Evolutionary conservation across 495 filamentous ascomycete species (phyloP).

Genomic region (Extremus antarcticus): DNA sequence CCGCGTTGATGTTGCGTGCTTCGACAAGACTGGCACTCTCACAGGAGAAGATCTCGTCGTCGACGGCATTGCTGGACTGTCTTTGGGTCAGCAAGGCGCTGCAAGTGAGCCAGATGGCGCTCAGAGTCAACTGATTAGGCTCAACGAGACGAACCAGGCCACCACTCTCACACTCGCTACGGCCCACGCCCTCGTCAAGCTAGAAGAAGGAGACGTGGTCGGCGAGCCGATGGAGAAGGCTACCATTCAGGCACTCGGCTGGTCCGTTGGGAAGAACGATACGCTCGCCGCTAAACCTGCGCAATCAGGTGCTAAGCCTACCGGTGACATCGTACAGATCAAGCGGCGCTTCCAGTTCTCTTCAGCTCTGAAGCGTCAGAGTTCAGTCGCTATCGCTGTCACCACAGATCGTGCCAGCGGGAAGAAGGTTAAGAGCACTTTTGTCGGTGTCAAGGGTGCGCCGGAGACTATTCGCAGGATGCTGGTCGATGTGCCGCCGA

Average conservation of each 20-base stretch:
- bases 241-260: conserved; percentile 77
- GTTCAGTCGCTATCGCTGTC: conserved; percentile 75
- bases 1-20: conserved; percentile 92
- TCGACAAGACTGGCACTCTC: conserved; percentile 96
- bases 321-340: conserved; percentile 65
- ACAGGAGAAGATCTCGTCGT: conserved; percentile 97
- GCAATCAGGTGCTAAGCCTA: conserved; percentile 24
- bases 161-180: conserved; percentile 92
- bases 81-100: conserved; percentile 53
- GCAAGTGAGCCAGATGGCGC: conserved; percentile 67
- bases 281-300: conserved; percentile 47
- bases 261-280: conserved; percentile 82
- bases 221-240: conserved; percentile 99
- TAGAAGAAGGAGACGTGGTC: conserved; percentile 94
- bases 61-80: conserved; percentile 88
- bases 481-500: conserved; percentile 67
- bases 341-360: conserved; percentile 98
- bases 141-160: conserved; percentile 54
- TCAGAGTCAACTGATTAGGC: conserved; percentile 58
- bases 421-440: conserved; percentile 66
- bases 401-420: conserved; percentile 54
- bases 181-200: conserved; percentile 86
- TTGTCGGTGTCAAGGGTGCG: conserved; percentile 91
- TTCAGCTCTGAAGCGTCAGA: conserved; percentile 89
- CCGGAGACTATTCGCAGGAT: conserved; percentile 93